Evolutionary conservation across 192 early-diverging fungal genomes (phyloP), one percentile per base, ranked within the genome.

Genomic region (Piromyces finnis): DNA sequence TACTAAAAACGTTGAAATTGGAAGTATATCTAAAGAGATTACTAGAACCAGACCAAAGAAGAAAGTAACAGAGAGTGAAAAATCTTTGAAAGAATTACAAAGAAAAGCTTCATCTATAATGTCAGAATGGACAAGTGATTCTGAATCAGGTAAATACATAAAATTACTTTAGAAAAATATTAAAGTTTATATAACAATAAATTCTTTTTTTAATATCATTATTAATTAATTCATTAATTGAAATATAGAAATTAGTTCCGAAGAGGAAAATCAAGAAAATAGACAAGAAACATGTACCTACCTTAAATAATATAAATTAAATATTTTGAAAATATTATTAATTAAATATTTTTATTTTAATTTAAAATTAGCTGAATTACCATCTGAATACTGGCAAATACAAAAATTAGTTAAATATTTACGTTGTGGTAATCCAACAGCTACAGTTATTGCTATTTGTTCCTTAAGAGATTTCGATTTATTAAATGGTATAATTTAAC

Each of bases 381-480:
- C 88, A 12, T 84, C 88, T 28, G 90, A 91, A 79, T 89, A 91
- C 82, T 91, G 90, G 80, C 86, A 85, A 77, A 91, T 91, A 37
- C 89, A 89, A 80, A 91, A 91, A 80, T 83, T 91, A 2, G 87
- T 91, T 36, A 91, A 91, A 82, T 91, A 91, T 79, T 79, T 91
- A 18, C 85, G 89, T 11, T 82, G 81, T n/a, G 90, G 90, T 27
- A 91, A 91, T 83, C 90, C 89, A 80, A 91, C 89, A 12, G 90
- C 90, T 5, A 91, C 90, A 32, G 89, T 91, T 77, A 91, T 91
- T 79, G 90, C 90, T 78, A 89, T 91, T 29, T 91, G 90, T 82
- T 88, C 87, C 12, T 81, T 91, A 9, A 78, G 89, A 22, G 90
- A 91, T 82, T 91, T 91, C 81, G 90, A 91, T 82, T 81, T 91